Conservation (phyloP, 495 filamentous ascomycete species). For the Friedmanniomyces endolithicus region DNA sequence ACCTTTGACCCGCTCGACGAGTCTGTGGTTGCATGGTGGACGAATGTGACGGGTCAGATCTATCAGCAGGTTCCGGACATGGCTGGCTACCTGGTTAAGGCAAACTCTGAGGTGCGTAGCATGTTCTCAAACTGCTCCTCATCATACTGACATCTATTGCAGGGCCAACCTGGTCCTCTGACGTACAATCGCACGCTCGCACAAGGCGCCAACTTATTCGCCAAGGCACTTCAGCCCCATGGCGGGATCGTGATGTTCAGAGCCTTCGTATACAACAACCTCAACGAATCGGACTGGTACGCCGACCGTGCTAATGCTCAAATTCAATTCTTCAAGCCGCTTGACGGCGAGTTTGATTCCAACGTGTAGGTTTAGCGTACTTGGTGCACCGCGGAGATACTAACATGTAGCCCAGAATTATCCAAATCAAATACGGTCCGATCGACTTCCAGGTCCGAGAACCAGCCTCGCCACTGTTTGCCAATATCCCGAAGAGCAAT, state of each 20-base stretch:
- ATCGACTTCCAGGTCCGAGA: slow-evolving; percentile 71
- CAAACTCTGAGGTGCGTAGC: slow-evolving; percentile 43
- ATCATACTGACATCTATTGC: background rate
- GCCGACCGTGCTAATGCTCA: slow-evolving; percentile 58
- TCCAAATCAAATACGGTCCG: slow-evolving; percentile 63
- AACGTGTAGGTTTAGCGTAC: slow-evolving; percentile 36
- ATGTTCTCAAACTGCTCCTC: background rate
- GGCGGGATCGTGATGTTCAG: slow-evolving; percentile 62
- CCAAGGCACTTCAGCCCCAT: slow-evolving; percentile 43
- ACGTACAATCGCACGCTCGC: slow-evolving; percentile 59
- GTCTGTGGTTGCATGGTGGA: slow-evolving; percentile 50
- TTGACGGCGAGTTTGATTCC: slow-evolving; percentile 54
- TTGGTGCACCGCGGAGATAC: too few relatives aligned
- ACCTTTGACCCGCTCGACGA: slow-evolving; percentile 56
- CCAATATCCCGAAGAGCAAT: slow-evolving; percentile 46
- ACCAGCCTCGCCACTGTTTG: slow-evolving; percentile 55
- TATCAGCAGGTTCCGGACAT: slow-evolving; percentile 53
- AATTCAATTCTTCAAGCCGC: slow-evolving; percentile 50
- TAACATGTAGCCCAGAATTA: slow-evolving; percentile 23
- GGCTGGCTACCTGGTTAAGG: slow-evolving; percentile 59
- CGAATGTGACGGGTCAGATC: slow-evolving; percentile 42
- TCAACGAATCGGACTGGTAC: slow-evolving; percentile 48
- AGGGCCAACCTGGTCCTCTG: slow-evolving; percentile 54
- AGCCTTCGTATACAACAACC: slow-evolving; percentile 58
- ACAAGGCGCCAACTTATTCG: slow-evolving; percentile 60